Base-by-base conservation (phyloP, 352 stramenopile genomes). In the Globisporangium recalcitrans region DNA sequence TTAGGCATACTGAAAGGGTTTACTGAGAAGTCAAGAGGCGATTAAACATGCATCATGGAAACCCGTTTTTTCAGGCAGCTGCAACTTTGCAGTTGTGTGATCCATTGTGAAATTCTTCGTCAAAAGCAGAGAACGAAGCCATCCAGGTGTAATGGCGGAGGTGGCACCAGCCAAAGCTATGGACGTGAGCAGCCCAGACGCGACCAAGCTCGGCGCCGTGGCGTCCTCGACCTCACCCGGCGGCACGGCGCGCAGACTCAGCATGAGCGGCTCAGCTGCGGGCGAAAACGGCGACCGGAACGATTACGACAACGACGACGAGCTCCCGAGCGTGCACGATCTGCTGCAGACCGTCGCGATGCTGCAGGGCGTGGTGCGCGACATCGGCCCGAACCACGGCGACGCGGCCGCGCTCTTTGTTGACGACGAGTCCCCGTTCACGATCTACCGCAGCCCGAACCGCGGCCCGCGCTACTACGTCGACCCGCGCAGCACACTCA, bases 301-400 rank as follows among this genome's bases (percentile, higher is more conserved):
- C 6, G 68, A 56, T 14, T 62, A 71, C 42, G 70, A 68, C 44
- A 58, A 58, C 4, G 60, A 63, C 22, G 59, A 69, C 36, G 62
- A 74, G 13, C 58, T 84, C 53, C 78, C 80, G 22, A 77, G 71
- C 9, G 80, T 90, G 5, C 67, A 74, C 21, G 80, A 87, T 24
- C 73, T 91, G 38, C 72, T 90, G 49, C 58, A 75, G 26, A 63
- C 81, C 52, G 80, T 91, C 19, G 58, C 64, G 27, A 64, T 66
- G 1, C 72, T 91, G 42, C 76, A 88, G 44, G 59, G 71, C 14
- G 61, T 36, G 0, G 79, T 86, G 68, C 70, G 77, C n/a, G 72
- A 71, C 38, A 69, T 85, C 27, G 63, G 65, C 24, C 36, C 32
- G 4, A 46, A 44, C 8, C 58, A 73, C 44, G 60, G 74, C 42